Evolutionary conservation across 306 rosid genomes (phyloP), one percentile per base, ranked within the genome.

Genomic region (Cucurbita argyrosperma): DNA sequence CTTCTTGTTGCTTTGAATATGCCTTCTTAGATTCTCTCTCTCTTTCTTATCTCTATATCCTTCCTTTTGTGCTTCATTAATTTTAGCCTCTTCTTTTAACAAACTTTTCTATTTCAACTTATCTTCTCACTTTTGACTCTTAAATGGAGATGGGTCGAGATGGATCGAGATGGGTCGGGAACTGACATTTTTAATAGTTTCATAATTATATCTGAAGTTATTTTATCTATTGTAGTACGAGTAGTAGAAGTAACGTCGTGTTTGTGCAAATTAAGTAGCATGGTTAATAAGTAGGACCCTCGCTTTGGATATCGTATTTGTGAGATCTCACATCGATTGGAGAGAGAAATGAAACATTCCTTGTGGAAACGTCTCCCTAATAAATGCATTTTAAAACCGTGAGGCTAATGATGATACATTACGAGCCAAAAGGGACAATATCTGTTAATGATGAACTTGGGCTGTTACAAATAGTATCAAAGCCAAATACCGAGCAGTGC

Each of bases 31-130:
- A 63, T 63, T 63, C 70, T 63, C 70, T 63, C 70, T n/a, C 49
- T 63, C 49, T 63, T 65, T 65, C 71, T 65, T 43, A 65, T 65
- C 71, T 65, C 38, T 43, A 65, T 43, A 65, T 65, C 37, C 53
- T 45, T 43, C 72, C 19, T n/a, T 65, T 43, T 65, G 38, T 11
- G 37, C 72, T 40, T n/a, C 50, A 38, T 63, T 13, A 61, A 61
- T 39, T 14, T 38, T 39, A 35, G 67, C 45, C 14, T 15, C 26
- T 63, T 63, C 19, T 63, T 62, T 62, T 38, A 55, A 19, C 8
- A 11, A 1, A 16, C 12, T 1, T 35, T 35, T 63, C 8, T 13
- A 38, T 62, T 38, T 62, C 6, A 62, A 39, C 69, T 62, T 62
- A 62, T 62, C 69, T 38, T 62, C 39, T 62, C 26, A 62, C 69